These are phyloP conservation scores for Dactylella cylindrospora DNA, from an alignment of 2,329 filamentous ascomycete genomes.

Conservation along the genomic window DNA sequence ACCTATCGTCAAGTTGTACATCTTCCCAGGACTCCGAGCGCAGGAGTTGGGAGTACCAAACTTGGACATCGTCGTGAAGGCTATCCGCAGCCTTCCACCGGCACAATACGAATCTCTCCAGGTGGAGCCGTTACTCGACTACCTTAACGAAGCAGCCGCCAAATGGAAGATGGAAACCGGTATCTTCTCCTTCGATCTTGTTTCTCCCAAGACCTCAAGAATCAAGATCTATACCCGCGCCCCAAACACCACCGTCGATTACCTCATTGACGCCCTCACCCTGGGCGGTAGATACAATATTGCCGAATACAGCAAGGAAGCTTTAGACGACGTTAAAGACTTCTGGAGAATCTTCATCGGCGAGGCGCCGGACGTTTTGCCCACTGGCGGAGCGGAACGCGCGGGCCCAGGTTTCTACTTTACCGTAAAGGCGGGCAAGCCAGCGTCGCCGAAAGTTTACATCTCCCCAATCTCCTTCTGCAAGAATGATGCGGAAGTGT, in stretches of 20 bases:
- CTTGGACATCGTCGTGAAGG: conserved; percentile 45
- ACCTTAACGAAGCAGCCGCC: conserved; percentile 44
- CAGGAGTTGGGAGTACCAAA: conserved; percentile 47
- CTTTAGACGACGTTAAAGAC: conserved; percentile 45
- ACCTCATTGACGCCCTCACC: conserved; percentile 48
- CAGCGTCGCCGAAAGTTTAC: conserved; percentile 47
- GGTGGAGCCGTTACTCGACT: conserved; percentile 47
- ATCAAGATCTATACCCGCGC: conserved; percentile 49
- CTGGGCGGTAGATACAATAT: conserved; percentile 45
- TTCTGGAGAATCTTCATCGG: conserved; percentile 48
- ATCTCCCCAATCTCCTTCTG: conserved; percentile 47
- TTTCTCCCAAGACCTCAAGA: conserved; percentile 44
- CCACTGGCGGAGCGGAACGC: conserved; percentile 42
- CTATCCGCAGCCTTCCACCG: conserved; percentile 45
- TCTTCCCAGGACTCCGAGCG: conserved; percentile 47
- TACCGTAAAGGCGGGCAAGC: conserved; percentile 46
- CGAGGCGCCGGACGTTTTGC: conserved; percentile 45
- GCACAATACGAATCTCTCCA: conserved; percentile 45
- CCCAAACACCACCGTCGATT: conserved; percentile 46
- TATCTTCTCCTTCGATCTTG: conserved; percentile 47
- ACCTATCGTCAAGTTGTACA: conserved; percentile 47
- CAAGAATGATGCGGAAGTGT: conserved; percentile 47
- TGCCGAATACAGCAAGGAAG: conserved; percentile 39
- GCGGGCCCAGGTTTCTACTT: conserved; percentile 48
- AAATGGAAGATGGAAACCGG: conserved; percentile 47